Base-by-base conservation (phyloP, 2,329 filamentous ascomycete species). In the Apiospora aurea region DNA sequence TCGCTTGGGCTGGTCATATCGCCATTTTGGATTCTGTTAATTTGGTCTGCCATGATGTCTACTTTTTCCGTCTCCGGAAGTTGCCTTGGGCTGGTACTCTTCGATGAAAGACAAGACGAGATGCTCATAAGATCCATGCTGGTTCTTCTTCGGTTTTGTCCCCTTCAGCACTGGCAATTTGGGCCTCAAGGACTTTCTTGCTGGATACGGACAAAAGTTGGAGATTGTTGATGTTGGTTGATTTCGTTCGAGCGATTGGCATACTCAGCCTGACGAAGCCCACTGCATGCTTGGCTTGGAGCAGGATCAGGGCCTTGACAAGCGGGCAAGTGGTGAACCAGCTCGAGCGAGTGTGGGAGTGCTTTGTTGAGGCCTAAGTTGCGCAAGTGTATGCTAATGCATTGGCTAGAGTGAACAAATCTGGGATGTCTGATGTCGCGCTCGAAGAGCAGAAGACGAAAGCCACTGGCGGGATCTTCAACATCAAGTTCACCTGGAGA, bases 371-470 rank as follows among this genome's bases (percentile, higher is more conserved):
- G 57, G 34, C n/a, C 57, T 41, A 29, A 4, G 44, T 41, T 68
- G 13, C n/a, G 41, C 16, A 68, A 47, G 26, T 68, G 41, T 44
- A 46, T 68, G 44, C 66, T 68, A 68, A 68, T 68, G 18, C 29
- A 68, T 49, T 71, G 61, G 41, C 49, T 77, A 90, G 87, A 85
- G 83, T 83, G 75, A 87, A 84, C 75, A 76, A 76, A 41, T 46
- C 72, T 85, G 85, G 29, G 83, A 83, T 73, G 80, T 87, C 64
- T 61, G 84, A 86, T 76, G 84, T 85, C 72, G 83, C 86, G 61
- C 80, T 89, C 71, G 92, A 96, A 81, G 94, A 94, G 84, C 89
- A 95, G 83, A 96, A 95, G 82, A 89, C 93, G 77, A 94, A 92
- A 80, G 89, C 92, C 26, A 87, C 93, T 44, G 91, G 87, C 24